Percentiles rank a stretch among this genome's conserved stretches.
Evolutionary conservation across 176 grass and related monocot genomes (phyloP).

Genomic region (Tillandsia leiboldiana): DNA sequence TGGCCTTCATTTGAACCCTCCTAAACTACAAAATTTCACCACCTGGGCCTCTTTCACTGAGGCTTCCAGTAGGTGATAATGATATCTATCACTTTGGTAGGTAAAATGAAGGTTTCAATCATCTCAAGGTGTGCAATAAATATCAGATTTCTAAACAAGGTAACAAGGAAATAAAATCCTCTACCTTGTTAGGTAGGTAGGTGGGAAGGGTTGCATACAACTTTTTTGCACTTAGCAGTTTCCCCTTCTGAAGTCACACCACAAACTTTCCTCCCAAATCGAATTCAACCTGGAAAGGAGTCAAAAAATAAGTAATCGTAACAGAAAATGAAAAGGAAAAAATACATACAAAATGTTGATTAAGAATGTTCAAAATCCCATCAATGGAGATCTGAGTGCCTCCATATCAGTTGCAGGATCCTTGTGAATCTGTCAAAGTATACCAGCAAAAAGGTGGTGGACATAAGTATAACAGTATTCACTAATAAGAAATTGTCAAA

Average conservation of each 20-base stretch:
- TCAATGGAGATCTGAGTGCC: constrained; percentile 76
- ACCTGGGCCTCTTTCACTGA: no score
- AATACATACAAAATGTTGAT: background rate
- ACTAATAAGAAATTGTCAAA: constrained; percentile 2
- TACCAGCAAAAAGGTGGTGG: background rate
- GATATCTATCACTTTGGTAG: no score
- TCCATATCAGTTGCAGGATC: constrained; percentile 82
- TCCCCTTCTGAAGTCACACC: constrained; percentile 93
- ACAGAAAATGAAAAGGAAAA: background rate
- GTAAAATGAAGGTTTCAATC: no score
- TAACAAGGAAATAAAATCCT: constrained; percentile 13
- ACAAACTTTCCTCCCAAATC: constrained; percentile 83
- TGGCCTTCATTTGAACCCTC: no score
- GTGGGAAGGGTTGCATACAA: constrained; percentile 89
- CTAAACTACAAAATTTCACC: no score
- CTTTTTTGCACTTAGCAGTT: constrained; percentile 92
- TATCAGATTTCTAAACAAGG: background rate
- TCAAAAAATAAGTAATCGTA: background rate
- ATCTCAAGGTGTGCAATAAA: no score
- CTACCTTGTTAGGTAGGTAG: constrained; percentile 77
- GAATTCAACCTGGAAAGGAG: constrained; percentile 56
- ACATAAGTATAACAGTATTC: constrained; percentile 8
- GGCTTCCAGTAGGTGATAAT: no score
- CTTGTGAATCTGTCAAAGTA: constrained; percentile 61
- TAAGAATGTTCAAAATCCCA: constrained; percentile 25